A percentile compares a stretch with the other conserved stretches of the same genome.
Evolutionary conservation across 2,329 filamentous ascomycete genomes (phyloP).

Genomic region (Emergomyces orientalis): DNA sequence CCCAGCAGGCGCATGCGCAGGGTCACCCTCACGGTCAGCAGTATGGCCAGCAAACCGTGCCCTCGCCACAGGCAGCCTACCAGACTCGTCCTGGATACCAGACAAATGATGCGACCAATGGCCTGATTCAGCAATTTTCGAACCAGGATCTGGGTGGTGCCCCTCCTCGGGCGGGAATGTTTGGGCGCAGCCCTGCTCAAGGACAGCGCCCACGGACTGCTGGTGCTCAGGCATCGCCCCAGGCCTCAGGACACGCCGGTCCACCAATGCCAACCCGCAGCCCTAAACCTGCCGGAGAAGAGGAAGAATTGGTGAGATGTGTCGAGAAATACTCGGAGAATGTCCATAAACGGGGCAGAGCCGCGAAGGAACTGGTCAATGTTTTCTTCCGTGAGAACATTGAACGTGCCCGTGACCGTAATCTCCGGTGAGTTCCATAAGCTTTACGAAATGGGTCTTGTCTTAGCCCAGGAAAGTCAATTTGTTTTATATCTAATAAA

Average conservation of each 20-base stretch:
- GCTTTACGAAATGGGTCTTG: not conserved
- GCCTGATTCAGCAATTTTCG: slow-evolving; percentile 89
- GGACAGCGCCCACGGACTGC: slow-evolving; percentile 75
- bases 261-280: slow-evolving; percentile 55
- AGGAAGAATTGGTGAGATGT: slow-evolving; percentile 65
- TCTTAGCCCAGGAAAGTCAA: not conserved
- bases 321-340: slow-evolving; percentile 83
- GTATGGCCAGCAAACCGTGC: slow-evolving; percentile 45
- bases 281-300: slow-evolving; percentile 48
- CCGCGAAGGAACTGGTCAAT: slow-evolving; percentile 56
- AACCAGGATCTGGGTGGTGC: slow-evolving; percentile 82
- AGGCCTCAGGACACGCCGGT: slow-evolving; percentile 58
- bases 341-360: slow-evolving; percentile 63
- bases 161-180: slow-evolving; percentile 61
- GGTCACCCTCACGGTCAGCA: slow-evolving; percentile 42
- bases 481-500: slow-evolving; percentile 7
- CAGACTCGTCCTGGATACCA: slow-evolving; percentile 41
- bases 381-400: slow-evolving; percentile 98
- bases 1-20: slow-evolving; percentile 21
- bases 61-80: slow-evolving; percentile 48
- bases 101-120: slow-evolving; percentile 77
- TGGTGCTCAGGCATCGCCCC: slow-evolving; percentile 48
- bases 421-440: slow-evolving; percentile 61
- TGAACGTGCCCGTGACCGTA: slow-evolving; percentile 86
- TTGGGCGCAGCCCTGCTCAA: slow-evolving; percentile 55